These are phyloP conservation scores for Phytopythium mirpurense DNA, from an alignment of 352 stramenopile genomes.

Conservation along the genomic window DNA sequence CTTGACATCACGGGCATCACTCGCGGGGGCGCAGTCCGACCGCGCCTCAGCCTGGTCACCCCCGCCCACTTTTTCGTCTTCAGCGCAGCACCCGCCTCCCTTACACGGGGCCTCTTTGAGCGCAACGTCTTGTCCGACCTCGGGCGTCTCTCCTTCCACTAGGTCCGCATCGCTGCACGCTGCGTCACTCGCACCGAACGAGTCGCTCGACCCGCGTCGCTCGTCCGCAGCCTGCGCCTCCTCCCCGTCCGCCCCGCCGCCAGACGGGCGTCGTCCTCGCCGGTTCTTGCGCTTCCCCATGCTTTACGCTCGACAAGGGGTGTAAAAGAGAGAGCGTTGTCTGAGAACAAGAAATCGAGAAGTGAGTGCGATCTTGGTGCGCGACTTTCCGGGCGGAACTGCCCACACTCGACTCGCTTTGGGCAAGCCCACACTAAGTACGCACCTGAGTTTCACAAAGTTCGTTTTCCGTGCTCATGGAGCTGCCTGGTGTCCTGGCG, in stretches of 20 bases:
- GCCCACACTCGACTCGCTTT: neutral
- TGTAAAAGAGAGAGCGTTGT: no score
- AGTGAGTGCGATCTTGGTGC: neutral
- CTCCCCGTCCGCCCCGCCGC: neutral
- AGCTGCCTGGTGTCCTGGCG: neutral
- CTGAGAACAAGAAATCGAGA: no score
- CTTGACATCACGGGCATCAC: neutral
- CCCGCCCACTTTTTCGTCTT: neutral
- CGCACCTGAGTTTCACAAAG: neutral
- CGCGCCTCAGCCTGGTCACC: neutral
- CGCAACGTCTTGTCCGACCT: neutral
- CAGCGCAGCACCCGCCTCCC: neutral
- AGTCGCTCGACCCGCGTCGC: neutral
- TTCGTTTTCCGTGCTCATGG: neutral
- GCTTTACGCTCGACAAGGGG: neutral
- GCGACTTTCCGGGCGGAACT: neutral
- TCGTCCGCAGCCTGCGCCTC: neutral
- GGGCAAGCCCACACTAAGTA: neutral
- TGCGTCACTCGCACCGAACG: neutral
- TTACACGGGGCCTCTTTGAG: neutral
- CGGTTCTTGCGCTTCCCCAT: constrained; percentile 8
- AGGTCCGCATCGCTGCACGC: neutral
- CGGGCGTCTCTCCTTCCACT: neutral
- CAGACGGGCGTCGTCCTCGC: neutral
- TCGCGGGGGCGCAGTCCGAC: neutral